phyloP scores from a whole-genome alignment of 202 grass and related monocot genomes.

The Zoysia matrella region DNA sequence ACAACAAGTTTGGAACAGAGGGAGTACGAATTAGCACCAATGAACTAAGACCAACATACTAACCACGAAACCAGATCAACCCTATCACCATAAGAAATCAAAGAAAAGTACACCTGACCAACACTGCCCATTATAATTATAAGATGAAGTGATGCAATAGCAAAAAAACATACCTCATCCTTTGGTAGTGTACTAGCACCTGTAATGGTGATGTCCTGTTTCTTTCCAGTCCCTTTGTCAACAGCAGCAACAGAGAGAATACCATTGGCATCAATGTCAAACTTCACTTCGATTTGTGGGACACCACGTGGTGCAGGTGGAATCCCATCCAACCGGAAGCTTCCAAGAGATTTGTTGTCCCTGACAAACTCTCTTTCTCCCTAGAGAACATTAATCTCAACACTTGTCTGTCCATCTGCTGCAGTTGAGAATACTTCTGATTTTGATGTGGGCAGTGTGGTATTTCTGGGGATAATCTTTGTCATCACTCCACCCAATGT shows the following conservation, averaged over 20 bases:
- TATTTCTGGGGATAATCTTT: neutral
- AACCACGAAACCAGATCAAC: neutral
- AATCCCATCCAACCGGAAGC: constrained; percentile 91
- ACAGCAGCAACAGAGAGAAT: constrained; percentile 56
- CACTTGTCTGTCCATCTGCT: too few relatives aligned
- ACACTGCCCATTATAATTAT: constrained; percentile 9
- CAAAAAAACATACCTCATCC: constrained; percentile 71
- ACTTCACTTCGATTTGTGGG: too few relatives aligned
- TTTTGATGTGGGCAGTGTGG: too few relatives aligned
- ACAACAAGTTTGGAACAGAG: too few relatives aligned
- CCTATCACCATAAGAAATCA: neutral
- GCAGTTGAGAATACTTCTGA: too few relatives aligned
- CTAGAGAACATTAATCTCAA: too few relatives aligned
- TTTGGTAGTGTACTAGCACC: constrained; percentile 90
- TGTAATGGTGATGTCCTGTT: constrained; percentile 96
- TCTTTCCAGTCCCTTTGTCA: constrained; percentile 95
- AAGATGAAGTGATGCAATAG: neutral
- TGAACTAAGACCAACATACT: neutral
- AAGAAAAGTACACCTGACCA: neutral
- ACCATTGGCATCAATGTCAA: too few relatives aligned
- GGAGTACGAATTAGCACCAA: neutral
- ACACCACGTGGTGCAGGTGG: constrained; percentile 77
- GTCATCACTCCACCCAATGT: constrained; percentile 96
- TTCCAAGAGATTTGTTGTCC: constrained; percentile 93
- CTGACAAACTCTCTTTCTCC: constrained; percentile 38